Percentiles rank a stretch among this genome's conserved stretches.
These are phyloP conservation scores for Grosmannia clavigera DNA, from an alignment of 2,329 filamentous ascomycete species.

Conservation along the genomic window DNA sequence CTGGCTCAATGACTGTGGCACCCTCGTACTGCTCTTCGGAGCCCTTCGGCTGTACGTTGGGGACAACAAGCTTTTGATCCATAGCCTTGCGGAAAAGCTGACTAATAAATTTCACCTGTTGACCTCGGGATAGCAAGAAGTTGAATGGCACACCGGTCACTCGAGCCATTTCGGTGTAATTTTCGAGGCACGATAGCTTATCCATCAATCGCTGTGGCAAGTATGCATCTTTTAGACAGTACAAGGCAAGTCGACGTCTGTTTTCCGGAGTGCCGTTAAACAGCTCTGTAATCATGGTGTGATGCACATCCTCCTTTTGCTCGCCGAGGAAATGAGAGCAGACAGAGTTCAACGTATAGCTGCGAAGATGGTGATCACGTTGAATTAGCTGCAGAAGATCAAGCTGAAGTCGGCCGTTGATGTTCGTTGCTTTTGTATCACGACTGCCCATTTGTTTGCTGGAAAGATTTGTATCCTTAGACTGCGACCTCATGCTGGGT, in stretches of 20 bases:
- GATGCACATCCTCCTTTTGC: conserved; percentile 96
- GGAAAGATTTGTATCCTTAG: conserved; percentile 75
- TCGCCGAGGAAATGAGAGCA: conserved; percentile 90
- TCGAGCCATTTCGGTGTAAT: conserved; percentile 99
- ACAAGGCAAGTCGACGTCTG: conserved; percentile 77
- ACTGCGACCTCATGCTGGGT: conserved; percentile 54
- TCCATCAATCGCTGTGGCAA: conserved; percentile 90
- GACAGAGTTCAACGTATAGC: conserved; percentile 95
- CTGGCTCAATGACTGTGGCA: conserved; percentile 94
- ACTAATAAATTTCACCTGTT: conserved; percentile 96
- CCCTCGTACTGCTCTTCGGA: conserved; percentile 90
- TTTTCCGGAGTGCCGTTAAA: conserved; percentile 96
- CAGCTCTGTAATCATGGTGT: conserved; percentile 98
- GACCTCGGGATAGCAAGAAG: conserved; percentile 77
- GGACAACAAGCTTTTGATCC: conserved; percentile 88
- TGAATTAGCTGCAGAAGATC: conserved; percentile 93
- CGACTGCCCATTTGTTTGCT: conserved; percentile 98
- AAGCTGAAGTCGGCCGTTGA: conserved; percentile 82
- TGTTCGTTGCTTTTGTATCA: conserved; percentile 89
- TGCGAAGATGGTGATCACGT: conserved; percentile 85
- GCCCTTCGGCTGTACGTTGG: conserved; percentile 61
- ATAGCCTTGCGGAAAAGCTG: conserved; percentile 91
- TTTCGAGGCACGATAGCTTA: conserved; percentile 95
- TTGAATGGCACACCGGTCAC: conserved; percentile 98
- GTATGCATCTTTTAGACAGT: conserved; percentile 96